Evolutionary conservation across 768 basidiomycete genomes (phyloP).

Genomic region (Gelatoporia subvermispora): DNA sequence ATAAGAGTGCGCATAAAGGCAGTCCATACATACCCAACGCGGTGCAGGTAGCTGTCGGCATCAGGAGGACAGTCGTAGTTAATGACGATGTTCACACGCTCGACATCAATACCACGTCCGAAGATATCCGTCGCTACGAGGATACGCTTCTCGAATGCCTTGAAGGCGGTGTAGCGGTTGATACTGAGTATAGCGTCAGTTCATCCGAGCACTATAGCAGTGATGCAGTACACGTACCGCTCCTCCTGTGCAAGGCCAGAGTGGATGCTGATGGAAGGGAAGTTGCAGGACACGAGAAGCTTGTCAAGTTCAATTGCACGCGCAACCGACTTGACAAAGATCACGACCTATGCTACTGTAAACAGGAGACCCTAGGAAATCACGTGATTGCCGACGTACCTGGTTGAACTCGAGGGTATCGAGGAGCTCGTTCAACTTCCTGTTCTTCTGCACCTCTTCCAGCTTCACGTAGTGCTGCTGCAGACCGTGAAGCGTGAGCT

Average conservation of each 20-base stretch:
- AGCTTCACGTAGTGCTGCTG: constrained; percentile 99
- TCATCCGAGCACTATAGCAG: neutral
- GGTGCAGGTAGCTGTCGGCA: constrained; percentile 97
- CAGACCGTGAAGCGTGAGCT: constrained; percentile 93
- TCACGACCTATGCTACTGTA: constrained; percentile 70
- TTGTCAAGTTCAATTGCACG: constrained; percentile 97
- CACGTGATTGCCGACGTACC: constrained; percentile 36
- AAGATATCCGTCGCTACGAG: constrained; percentile 99
- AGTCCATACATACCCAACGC: constrained; percentile 70
- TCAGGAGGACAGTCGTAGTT: constrained; percentile 98
- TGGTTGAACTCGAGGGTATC: constrained; percentile 99
- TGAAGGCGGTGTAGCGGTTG: constrained; percentile 94
- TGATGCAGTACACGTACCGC: constrained; percentile 51
- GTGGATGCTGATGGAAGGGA: constrained; percentile 97
- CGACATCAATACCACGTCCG: constrained; percentile 98
- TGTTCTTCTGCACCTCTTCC: constrained; percentile 92
- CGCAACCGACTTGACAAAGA: constrained; percentile 97
- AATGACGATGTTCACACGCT: constrained; percentile 98
- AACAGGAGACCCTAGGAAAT: neutral
- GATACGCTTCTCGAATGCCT: constrained; percentile 98
- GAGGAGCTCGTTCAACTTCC: constrained; percentile 92
- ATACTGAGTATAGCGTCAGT: constrained; percentile 49
- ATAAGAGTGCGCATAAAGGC: neutral
- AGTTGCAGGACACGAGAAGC: constrained; percentile 93
- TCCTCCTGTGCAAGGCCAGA: constrained; percentile 94